Conservation (phyloP, 2,329 filamentous ascomycete species). For the Talaromyces pinophilus region DNA sequence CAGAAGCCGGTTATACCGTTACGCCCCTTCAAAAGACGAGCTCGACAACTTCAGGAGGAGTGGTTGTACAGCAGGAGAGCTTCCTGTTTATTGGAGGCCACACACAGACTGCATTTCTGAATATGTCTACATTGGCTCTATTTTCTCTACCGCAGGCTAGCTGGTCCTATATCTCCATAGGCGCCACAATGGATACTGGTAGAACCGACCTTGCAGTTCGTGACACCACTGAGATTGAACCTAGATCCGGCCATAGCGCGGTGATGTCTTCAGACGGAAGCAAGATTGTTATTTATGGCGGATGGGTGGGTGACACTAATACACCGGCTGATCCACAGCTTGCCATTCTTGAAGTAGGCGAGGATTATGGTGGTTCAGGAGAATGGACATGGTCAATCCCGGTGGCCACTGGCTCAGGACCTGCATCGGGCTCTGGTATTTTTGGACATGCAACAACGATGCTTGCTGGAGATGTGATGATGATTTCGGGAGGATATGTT, state of each 20-base stretch:
- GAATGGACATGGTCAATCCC: slow-evolving; percentile 50
- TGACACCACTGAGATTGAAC: slow-evolving; percentile 62
- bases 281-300: slow-evolving; percentile 77
- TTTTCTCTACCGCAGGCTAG: slow-evolving; percentile 83
- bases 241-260: slow-evolving; percentile 85
- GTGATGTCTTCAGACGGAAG: slow-evolving; percentile 76
- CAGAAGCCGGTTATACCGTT: slow-evolving; percentile 84
- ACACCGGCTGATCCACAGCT: slow-evolving; percentile 81
- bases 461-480: slow-evolving; percentile 63
- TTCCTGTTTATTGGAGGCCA: slow-evolving; percentile 85
- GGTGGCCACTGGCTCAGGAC: slow-evolving; percentile 38
- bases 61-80: slow-evolving; percentile 70
- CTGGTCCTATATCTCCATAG: slow-evolving; percentile 79
- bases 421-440: slow-evolving; percentile 50
- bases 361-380: slow-evolving; percentile 63
- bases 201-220: slow-evolving; percentile 60
- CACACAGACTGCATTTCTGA: slow-evolving; percentile 79
- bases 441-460: slow-evolving; percentile 64
- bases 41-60: slow-evolving; percentile 63
- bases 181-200: slow-evolving; percentile 41
- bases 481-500: slow-evolving; percentile 60
- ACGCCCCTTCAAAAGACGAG: slow-evolving; percentile 71
- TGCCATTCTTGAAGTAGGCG: slow-evolving; percentile 71
- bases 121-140: slow-evolving; percentile 87
- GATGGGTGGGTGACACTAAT: slow-evolving; percentile 83